Evolutionary conservation across 2,329 filamentous ascomycete genomes (phyloP), one percentile per base, ranked within the genome.

Genomic region (Xylariaceae sp.): DNA sequence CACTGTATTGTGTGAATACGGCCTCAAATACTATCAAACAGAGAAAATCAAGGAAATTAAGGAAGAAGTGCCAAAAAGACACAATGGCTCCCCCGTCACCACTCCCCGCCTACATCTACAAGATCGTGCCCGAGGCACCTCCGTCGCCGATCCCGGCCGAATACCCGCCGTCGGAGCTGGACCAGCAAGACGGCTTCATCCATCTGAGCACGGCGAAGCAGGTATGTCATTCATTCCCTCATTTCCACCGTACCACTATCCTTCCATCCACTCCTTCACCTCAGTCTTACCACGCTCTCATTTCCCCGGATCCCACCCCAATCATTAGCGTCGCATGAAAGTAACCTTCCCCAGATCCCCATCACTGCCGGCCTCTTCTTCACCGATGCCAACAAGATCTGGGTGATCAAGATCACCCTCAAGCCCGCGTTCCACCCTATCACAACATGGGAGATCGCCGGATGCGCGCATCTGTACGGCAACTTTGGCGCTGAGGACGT

Each of bases 101-200:
- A 44, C 73, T 74, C 60, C 78, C 70, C 54, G 66, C 67, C 18
- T 82, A 75, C 63, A 73, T 87, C 63, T 87, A 86, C 77, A 87
- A 87, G 67, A 87, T 87, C 68, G 72, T 84, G 44, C 79, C 82
- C 34, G 65, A 72, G 18, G 76, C 78, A 23, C 83, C 84, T 35
- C 78, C 78, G 6, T 73, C 76, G 18, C 81, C 82, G 1, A 74
- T 86, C 42, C 84, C 84, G 2, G 69, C 74, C 1, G 72, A 75
- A 59, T 81, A 83, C 56, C 83, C 84, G 11, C 76, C 83, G 61
- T 87, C 84, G 10, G 79, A 82, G 39, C 79, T 86, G 50, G 84
- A 87, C 70, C 71, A 73, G 63, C 77, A 80, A 42, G 84, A 87
- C 68, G 83, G 83, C 53, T 87, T 84, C 71, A 75, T 87, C 37